phyloP scores from a whole-genome alignment of 352 stramenopile species.

The Globisporangium cederbergense region DNA sequence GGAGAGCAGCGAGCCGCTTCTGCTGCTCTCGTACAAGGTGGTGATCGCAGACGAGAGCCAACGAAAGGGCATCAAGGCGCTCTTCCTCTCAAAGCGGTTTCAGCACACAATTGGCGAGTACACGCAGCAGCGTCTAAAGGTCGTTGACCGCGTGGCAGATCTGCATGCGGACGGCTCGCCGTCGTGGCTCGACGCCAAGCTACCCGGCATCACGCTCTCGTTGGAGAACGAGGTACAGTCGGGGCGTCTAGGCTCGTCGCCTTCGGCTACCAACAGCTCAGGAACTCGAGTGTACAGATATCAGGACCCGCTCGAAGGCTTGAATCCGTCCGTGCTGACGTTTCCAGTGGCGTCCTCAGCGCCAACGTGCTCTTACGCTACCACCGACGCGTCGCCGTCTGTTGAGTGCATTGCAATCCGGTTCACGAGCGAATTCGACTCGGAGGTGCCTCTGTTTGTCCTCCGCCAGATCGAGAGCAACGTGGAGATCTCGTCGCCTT shows the following conservation, averaged over 20 bases:
- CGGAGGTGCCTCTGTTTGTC: neutral
- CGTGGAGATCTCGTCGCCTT: constrained; percentile 5
- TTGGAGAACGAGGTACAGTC: neutral
- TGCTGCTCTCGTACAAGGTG: constrained; percentile 15
- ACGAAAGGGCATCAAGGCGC: constrained; percentile 8
- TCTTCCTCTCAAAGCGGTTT: constrained; percentile 17
- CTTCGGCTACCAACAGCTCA: neutral
- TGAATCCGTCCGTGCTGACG: neutral
- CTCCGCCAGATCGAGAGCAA: constrained; percentile 9
- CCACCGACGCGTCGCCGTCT: neutral
- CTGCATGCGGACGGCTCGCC: constrained; percentile 15
- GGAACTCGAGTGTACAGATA: constrained; percentile 6
- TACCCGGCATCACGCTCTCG: constrained; percentile 13
- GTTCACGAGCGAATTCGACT: constrained; percentile 3
- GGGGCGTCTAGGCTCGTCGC: neutral
- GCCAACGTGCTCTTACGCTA: neutral
- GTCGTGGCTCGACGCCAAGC: neutral
- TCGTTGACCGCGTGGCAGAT: neutral
- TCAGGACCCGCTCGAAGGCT: neutral
- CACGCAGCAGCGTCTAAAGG: neutral
- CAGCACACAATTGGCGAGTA: constrained; percentile 2
- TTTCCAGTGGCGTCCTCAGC: neutral
- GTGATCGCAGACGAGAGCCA: constrained; percentile 20
- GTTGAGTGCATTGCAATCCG: constrained; percentile 3
- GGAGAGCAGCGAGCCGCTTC: neutral